Conservation (phyloP, 2,329 filamentous ascomycete species). For the Aspergillus chevalieri region DNA sequence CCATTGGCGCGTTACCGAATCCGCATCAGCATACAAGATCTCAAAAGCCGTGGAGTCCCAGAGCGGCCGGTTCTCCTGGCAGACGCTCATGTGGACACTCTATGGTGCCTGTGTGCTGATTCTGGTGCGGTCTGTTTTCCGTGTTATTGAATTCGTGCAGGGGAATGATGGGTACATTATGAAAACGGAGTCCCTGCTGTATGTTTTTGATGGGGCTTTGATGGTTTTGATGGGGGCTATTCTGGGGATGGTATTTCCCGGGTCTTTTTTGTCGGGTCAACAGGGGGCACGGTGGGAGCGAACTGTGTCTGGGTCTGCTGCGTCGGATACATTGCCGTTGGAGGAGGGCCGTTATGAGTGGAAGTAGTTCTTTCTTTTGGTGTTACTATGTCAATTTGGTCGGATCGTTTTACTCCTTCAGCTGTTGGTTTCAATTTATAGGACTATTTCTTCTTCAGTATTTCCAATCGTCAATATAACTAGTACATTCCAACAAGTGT, state of each 20-base stretch:
- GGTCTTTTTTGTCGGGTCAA: neutral
- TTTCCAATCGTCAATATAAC: too few relatives aligned
- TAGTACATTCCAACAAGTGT: too few relatives aligned
- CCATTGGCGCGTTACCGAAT: constrained; percentile 35
- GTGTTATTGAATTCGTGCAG: constrained; percentile 27
- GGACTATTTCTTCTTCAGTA: too few relatives aligned
- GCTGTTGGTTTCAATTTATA: too few relatives aligned
- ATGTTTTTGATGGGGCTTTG: constrained; percentile 28
- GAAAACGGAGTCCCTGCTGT: constrained; percentile 23
- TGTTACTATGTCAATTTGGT: too few relatives aligned
- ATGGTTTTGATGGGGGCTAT: constrained; percentile 17
- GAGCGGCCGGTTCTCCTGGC: constrained; percentile 6
- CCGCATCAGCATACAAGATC: neutral
- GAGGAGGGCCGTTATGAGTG: too few relatives aligned
- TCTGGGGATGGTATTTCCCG: neutral
- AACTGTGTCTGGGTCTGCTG: neutral
- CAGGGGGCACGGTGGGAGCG: neutral
- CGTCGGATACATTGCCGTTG: too few relatives aligned
- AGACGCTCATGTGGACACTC: constrained; percentile 11
- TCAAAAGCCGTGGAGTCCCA: neutral
- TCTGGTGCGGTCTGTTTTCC: constrained; percentile 27
- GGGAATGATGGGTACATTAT: constrained; percentile 27
- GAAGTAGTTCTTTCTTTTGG: too few relatives aligned
- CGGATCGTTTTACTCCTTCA: too few relatives aligned
- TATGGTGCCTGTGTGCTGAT: constrained; percentile 25